Base-by-base conservation (phyloP, 352 stramenopile species). In the Phytophthora sansomeana region DNA sequence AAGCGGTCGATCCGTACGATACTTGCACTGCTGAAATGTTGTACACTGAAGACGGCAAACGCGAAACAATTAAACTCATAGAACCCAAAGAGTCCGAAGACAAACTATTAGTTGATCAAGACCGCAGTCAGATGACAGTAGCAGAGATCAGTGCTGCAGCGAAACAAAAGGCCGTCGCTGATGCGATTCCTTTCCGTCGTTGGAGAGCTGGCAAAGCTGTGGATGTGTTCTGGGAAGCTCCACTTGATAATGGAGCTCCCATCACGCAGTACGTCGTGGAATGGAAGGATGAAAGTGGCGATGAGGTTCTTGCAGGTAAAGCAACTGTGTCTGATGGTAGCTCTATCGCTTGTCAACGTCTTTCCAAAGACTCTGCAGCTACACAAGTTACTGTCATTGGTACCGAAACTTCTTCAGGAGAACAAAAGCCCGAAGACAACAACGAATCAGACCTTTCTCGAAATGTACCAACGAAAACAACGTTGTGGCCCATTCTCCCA, bases 161-260 rank as follows among this genome's bases (percentile, higher is more conserved):
- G 0, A 70, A 67, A n/a, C 73, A 75, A 9, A 82, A 74, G 48
- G 71, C 53, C 7, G 72, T 60, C 1, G 33, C 47, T 5, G 62
- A n/a, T 44, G 65, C 4, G 32, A 80, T 6, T 5, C 80, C 83
- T 0, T 95, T 95, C 47, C 78, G 87, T 10, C 65, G 68, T 7
- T 95, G 87, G 87, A 48, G 69, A 33, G 83, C 83, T 16, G 85
- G 87, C 4, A 91, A 90, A 35, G 87, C 87, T 10, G 80, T 89
- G 9, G 81, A 93, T 43, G 69, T 95, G 17, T 14, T 46, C n/a
- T 95, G 87, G 87, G 76, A 89, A n/a, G 63, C 76, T 2, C 87
- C 87, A 35, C 13, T 74, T 6, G 75, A 90, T 32, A 92, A 92
- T 46, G 87, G 87, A 0, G 71, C 83, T 17, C 14, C 62, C 0